Evolutionary conservation across 1,284 basidiomycete species (phyloP).

Genomic region (Cutaneotrichosporon sp.): DNA sequence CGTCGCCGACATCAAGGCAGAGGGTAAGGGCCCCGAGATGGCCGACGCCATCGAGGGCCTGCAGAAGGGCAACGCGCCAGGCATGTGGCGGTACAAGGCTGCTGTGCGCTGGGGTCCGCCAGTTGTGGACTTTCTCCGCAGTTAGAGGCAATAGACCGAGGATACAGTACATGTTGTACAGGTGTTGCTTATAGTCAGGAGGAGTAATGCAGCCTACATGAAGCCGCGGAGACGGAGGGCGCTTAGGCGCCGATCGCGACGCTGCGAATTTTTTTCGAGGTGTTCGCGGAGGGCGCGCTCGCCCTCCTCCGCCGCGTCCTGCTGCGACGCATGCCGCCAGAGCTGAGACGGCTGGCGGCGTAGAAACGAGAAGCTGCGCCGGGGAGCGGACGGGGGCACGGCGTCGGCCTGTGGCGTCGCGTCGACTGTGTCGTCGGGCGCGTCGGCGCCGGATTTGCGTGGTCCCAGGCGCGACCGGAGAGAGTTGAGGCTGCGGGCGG

Average conservation of each 20-base stretch:
- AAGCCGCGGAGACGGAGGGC: background rate
- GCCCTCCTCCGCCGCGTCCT: background rate
- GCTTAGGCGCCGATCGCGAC: background rate
- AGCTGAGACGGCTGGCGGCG: background rate
- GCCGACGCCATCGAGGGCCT: constrained; percentile 18
- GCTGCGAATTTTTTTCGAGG: background rate
- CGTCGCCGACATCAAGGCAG: constrained; percentile 8
- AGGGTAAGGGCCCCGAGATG: constrained; percentile 7
- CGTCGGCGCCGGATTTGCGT: background rate
- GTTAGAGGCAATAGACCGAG: background rate
- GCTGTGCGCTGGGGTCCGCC: constrained; percentile 13
- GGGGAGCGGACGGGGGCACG: background rate
- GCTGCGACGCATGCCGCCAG: background rate
- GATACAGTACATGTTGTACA: background rate
- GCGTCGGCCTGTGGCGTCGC: background rate
- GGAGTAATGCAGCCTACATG: background rate
- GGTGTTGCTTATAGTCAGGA: too few relatives aligned
- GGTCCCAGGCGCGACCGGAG: background rate
- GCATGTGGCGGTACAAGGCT: constrained; percentile 17
- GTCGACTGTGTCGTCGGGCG: background rate
- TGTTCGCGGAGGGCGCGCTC: background rate
- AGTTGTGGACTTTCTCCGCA: constrained; percentile 7
- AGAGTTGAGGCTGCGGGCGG: background rate
- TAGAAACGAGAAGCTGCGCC: background rate
- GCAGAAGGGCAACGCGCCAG: constrained; percentile 14